These are phyloP conservation scores for Cryptococcus sp. DNA, from an alignment of 1,284 basidiomycete species.

Conservation along the genomic window DNA sequence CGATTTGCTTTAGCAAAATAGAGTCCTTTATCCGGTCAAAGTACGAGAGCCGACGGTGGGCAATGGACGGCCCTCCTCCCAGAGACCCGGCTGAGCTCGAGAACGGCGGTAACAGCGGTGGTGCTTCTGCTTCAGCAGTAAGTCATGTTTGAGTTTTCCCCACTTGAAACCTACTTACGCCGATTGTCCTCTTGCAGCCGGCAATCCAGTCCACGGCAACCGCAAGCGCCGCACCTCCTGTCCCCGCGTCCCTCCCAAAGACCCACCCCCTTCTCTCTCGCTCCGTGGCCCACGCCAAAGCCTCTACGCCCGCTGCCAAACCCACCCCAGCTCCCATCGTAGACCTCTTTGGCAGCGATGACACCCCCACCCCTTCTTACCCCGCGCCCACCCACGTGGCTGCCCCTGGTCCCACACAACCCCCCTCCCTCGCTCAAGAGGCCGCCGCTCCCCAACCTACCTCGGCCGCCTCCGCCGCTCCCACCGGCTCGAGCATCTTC, in stretches of 20 bases:
- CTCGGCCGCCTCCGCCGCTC: slow-evolving; percentile 18
- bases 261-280: slow-evolving; percentile 44
- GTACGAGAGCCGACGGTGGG: slow-evolving; percentile 92
- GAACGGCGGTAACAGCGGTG: slow-evolving; percentile 47
- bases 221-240: slow-evolving; percentile 20
- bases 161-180: not conserved
- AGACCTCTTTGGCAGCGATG: slow-evolving; percentile 39
- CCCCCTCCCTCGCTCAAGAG: not conserved
- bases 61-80: slow-evolving; percentile 79
- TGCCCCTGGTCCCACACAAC: slow-evolving; percentile 15
- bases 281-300: slow-evolving; percentile 13
- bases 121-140: slow-evolving; percentile 17
- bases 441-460: slow-evolving; percentile 20
- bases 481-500: slow-evolving; percentile 40
- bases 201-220: slow-evolving; percentile 24
- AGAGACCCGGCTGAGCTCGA: slow-evolving; percentile 78
- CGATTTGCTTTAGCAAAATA: slow-evolving; percentile 70
- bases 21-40: slow-evolving; percentile 97
- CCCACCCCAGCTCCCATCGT: slow-evolving; percentile 27
- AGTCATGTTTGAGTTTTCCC: not conserved
- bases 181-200: not conserved
- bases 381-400: slow-evolving; percentile 15
- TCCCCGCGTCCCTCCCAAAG: slow-evolving; percentile 21
- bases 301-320: slow-evolving; percentile 4
- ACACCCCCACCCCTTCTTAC: slow-evolving; percentile 19